Percentiles rank a stretch among this genome's conserved stretches.
phyloP scores from a whole-genome alignment of 2,329 filamentous ascomycete genomes.

The Simplicillium sp. region DNA sequence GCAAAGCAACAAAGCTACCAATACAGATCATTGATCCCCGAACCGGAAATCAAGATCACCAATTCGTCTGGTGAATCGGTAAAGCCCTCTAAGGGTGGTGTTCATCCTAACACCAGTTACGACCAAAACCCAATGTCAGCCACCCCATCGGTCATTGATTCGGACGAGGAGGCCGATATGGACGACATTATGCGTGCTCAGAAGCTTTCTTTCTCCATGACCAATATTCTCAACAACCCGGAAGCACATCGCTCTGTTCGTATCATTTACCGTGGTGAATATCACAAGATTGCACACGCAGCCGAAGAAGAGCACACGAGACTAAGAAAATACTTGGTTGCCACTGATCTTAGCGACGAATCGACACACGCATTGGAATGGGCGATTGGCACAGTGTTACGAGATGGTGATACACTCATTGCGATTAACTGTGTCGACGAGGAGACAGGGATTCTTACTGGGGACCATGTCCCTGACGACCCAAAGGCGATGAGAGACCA shows the following conservation, averaged over 20 bases:
- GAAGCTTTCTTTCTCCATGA: slow-evolving; percentile 71
- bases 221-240: slow-evolving; percentile 65
- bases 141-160: slow-evolving; percentile 55
- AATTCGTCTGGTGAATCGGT: slow-evolving; percentile 52
- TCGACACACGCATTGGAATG: slow-evolving; percentile 93
- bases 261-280: slow-evolving; percentile 86
- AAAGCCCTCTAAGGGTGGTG: slow-evolving; percentile 43
- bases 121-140: slow-evolving; percentile 55
- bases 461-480: slow-evolving; percentile 58
- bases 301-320: slow-evolving; percentile 70
- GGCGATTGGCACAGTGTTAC: slow-evolving; percentile 90
- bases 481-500: slow-evolving; percentile 68
- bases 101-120: slow-evolving; percentile 80
- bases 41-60: slow-evolving; percentile 58
- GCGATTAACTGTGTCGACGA: slow-evolving; percentile 93
- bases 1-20: slow-evolving; percentile 40
- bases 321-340: slow-evolving; percentile 86
- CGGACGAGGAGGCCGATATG: slow-evolving; percentile 77
- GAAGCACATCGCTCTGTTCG: slow-evolving; percentile 75
- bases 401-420: slow-evolving; percentile 88
- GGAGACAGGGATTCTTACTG: slow-evolving; percentile 53
- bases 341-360: slow-evolving; percentile 89
- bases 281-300: slow-evolving; percentile 62
- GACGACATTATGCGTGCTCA: slow-evolving; percentile 83
- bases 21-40: slow-evolving; percentile 55